A percentile compares a stretch with the other conserved stretches of the same genome.
Evolutionary conservation across 1,139 yeast genomes (phyloP).

Genomic region (Saccharomycopsis hybrid): DNA sequence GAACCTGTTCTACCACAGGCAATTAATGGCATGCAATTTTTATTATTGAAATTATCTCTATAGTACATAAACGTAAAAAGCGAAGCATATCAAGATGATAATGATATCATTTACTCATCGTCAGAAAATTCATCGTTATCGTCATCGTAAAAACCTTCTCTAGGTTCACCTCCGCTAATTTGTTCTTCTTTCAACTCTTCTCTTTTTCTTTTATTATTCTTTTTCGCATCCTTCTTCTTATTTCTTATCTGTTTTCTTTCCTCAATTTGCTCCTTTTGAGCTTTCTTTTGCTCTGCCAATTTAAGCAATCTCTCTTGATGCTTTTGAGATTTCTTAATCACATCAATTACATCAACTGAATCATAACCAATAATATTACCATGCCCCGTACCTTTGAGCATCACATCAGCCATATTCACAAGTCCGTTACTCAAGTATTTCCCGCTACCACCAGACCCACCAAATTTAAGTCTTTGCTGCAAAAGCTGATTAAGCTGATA

Average conservation of each 20-base stretch:
- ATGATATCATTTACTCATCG: too few relatives aligned
- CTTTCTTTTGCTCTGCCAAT: conserved; percentile 15
- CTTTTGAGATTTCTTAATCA: conserved; percentile 40
- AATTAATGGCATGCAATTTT: too few relatives aligned
- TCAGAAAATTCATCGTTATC: too few relatives aligned
- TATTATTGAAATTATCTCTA: too few relatives aligned
- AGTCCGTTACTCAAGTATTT: conserved; percentile 83
- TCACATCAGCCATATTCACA: conserved; percentile 76
- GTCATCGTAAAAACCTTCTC: too few relatives aligned
- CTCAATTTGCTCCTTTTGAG: conserved; percentile 21
- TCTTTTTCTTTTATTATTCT: conserved; percentile 5
- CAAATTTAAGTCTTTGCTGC: conserved; percentile 49
- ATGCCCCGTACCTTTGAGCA: conserved; percentile 68
- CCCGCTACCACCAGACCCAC: conserved; percentile 37
- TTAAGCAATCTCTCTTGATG: conserved; percentile 20
- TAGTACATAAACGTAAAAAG: too few relatives aligned
- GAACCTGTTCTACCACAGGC: too few relatives aligned
- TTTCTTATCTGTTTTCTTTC: conserved; percentile 23
- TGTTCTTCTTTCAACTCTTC: conserved; percentile 6
- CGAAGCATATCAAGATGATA: too few relatives aligned
- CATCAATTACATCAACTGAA: conserved; percentile 63
- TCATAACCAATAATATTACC: conserved; percentile 64
- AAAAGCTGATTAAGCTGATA: conserved; percentile 54
- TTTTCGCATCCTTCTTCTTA: conserved; percentile 16
- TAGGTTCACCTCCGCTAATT: too few relatives aligned